phyloP scores from a whole-genome alignment of 2,329 filamentous ascomycete genomes.

The Zymoseptoria brevis region DNA sequence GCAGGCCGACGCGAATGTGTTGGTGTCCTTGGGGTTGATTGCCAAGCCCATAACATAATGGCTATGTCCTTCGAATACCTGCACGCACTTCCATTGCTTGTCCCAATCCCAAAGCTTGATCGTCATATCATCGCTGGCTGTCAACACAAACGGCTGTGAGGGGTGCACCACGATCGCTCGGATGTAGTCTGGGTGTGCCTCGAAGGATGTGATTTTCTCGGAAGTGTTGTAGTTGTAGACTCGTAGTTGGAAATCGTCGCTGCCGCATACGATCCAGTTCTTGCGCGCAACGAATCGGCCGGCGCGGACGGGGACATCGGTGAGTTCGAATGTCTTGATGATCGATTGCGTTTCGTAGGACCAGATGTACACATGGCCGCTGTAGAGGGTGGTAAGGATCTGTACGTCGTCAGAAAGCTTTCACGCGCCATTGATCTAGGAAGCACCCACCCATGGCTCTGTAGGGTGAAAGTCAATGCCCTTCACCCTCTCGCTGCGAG shows the following conservation, averaged over 20 bases:
- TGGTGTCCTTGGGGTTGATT: constrained; percentile 93
- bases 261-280: constrained; percentile 75
- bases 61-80: constrained; percentile 91
- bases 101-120: constrained; percentile 99
- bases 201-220: constrained; percentile 95
- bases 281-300: constrained; percentile 95
- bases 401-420: constrained; percentile 4
- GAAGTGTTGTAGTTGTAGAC: constrained; percentile 99
- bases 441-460: constrained; percentile 72
- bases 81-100: constrained; percentile 94
- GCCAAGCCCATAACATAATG: constrained; percentile 96
- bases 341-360: constrained; percentile 95
- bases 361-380: constrained; percentile 98
- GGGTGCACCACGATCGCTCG: constrained; percentile 93
- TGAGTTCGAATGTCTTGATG: constrained; percentile 97
- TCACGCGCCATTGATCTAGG: constrained; percentile 2
- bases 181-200: constrained; percentile 97
- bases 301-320: constrained; percentile 93
- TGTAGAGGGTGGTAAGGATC: constrained; percentile 90
- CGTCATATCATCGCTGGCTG: constrained; percentile 95
- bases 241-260: constrained; percentile 80
- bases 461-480: constrained; percentile 94
- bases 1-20: constrained; percentile 62
- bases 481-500: constrained; percentile 92
- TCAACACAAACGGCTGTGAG: constrained; percentile 89